Evolutionary conservation across 164 flowering plant genomes (phyloP), one percentile per base, ranked within the genome.

Genomic region (Houttuynia cordata): DNA sequence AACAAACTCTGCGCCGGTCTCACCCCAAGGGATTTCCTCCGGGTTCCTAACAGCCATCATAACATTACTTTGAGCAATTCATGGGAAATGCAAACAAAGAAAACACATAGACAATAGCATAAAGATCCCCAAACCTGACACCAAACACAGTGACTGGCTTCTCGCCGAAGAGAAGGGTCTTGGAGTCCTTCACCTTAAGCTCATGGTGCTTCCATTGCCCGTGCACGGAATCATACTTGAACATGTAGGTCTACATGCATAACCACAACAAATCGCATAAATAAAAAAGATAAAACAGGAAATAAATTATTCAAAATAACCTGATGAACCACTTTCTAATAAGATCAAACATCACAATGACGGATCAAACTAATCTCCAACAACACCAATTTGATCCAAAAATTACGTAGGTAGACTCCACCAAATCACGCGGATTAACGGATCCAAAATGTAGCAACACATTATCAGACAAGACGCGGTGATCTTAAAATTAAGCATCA

Each of bases 151-250:
- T 24, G 24, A 91, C 96, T n/a, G 81, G 59, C 72, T 81, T 83
- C 67, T 85, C 89, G 34, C 89, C 94, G 58, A 91, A 88, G 62
- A 88, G 91, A 73, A 91, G 91, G 41, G 96, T 86, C 64, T 91
- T 86, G 0, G 73, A 58, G 70, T 91, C 97, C 85, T 83, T 76
- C 8, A 86, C 81, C 67, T 73, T 80, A 23, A 88, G 17, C 12
- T 86, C 96, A 61, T 76, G 73, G 49, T 86, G 87, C 73, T 88
- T 90, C 90, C 90, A 86, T 54, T 75, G 87, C 22, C 95, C 97
- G 50, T 87, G 91, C 23, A 83, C 91, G 67, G 64, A 80, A 72
- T 90, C 97, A 55, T 90, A 91, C 76, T 88, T 87, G 60, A 91
- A 87, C 97, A 91, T 91, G 68, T 87, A 87, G 24, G 83, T 80